These are phyloP conservation scores for Hemisphaericaspora xylofermentans DNA, from an alignment of 1,139 yeast genomes.

Conservation along the genomic window DNA sequence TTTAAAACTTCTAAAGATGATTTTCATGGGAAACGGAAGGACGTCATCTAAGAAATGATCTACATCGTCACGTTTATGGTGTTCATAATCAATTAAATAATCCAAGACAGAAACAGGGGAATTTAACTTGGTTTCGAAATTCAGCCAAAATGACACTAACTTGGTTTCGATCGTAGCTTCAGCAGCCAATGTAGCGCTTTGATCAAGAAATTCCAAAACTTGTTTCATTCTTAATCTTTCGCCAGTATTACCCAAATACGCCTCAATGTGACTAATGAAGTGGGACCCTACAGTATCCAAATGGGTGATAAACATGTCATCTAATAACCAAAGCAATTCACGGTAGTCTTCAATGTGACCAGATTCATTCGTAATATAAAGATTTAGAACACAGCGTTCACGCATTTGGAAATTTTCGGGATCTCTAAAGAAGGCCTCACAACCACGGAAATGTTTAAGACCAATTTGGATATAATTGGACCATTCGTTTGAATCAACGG, in stretches of 20 bases:
- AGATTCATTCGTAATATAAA: conserved; percentile 2
- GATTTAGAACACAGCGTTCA: conserved; percentile 4
- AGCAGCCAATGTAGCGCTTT: neutral
- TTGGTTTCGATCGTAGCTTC: conserved; percentile 1
- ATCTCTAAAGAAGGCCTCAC: conserved; percentile 4
- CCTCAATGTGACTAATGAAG: conserved; percentile 1
- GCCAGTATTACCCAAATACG: neutral
- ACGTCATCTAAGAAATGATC: conserved; percentile 1
- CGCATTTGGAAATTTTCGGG: conserved; percentile 3
- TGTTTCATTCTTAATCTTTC: conserved; percentile 3
- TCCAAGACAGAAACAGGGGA: conserved; percentile 1
- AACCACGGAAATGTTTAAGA: conserved; percentile 5
- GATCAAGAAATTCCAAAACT: conserved; percentile 4
- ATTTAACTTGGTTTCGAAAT: conserved; percentile 1
- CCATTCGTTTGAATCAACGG: conserved; percentile 1
- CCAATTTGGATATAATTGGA: conserved; percentile 4
- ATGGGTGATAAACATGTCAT: conserved; percentile 5
- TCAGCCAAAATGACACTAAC: conserved; percentile 2
- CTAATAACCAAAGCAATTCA: conserved; percentile 4
- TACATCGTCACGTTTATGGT: conserved; percentile 1
- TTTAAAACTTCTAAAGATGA: conserved; percentile 3
- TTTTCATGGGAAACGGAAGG: conserved; percentile 3
- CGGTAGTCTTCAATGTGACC: conserved; percentile 5
- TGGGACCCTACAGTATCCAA: conserved; percentile 2
- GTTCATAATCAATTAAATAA: conserved; percentile 1